phyloP scores from a whole-genome alignment of 2,329 filamentous ascomycete genomes.

The Penicillium glabrum region DNA sequence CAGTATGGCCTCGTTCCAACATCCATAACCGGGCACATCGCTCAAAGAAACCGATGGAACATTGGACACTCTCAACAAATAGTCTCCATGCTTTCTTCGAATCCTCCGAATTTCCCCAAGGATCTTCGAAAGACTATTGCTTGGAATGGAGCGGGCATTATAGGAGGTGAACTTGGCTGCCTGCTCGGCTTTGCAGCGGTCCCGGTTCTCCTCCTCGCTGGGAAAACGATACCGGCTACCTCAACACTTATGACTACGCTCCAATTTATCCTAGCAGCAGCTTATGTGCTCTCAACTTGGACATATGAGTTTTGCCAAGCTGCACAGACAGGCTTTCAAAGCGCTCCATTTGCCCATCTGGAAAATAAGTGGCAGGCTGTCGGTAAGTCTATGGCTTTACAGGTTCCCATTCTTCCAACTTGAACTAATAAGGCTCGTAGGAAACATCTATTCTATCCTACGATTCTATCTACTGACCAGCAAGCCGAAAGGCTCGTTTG shows the following conservation, averaged over 20 bases:
- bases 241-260: conserved; percentile 4
- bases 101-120: conserved; percentile 5
- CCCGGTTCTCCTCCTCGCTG: conserved; percentile 18
- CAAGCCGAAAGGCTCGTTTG: conserved; percentile 30
- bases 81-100: conserved; percentile 11
- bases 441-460: conserved; percentile 21
- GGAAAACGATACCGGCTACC: conserved; percentile 14
- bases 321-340: conserved; percentile 21
- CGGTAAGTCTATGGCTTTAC: conserved; percentile 14
- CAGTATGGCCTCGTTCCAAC: conserved; percentile 36
- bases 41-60: conserved; percentile 39
- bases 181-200: conserved; percentile 18
- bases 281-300: conserved; percentile 19
- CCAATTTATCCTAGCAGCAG: conserved; percentile 15
- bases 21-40: conserved; percentile 35
- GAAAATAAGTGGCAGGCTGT: conserved; percentile 30
- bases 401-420: neutral
- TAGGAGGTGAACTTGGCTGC: conserved; percentile 16
- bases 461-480: conserved; percentile 24
- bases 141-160: conserved; percentile 20
- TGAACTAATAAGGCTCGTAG: conserved; percentile 4
- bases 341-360: conserved; percentile 24
- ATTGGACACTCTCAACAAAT: conserved; percentile 34
- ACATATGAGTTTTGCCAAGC: conserved; percentile 20
- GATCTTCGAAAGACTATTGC: conserved; percentile 22